These are phyloP conservation scores for Colletotrichum brevisporum DNA, from an alignment of 2,329 filamentous ascomycete genomes.

Conservation along the genomic window DNA sequence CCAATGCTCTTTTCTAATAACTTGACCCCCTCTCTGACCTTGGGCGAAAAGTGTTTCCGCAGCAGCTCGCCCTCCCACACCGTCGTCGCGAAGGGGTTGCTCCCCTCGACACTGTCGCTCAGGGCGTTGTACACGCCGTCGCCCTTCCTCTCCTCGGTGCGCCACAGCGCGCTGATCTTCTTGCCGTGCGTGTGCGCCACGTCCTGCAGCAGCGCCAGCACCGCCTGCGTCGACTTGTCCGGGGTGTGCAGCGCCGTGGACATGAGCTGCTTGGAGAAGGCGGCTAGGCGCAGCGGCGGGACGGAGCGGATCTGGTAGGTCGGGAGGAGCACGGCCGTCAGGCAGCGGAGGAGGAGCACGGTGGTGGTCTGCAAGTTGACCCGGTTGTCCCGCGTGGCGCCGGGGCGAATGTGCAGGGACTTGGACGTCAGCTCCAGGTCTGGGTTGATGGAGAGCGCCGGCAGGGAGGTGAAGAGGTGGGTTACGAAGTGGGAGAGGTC, in stretches of 20 bases:
- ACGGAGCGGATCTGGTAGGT: constrained; percentile 79
- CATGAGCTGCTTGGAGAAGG: constrained; percentile 93
- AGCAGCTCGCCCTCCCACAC: constrained; percentile 95
- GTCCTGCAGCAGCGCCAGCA: constrained; percentile 82
- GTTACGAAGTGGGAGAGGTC: constrained; percentile 97
- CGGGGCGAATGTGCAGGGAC: constrained; percentile 74
- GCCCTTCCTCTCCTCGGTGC: constrained; percentile 92
- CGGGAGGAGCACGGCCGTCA: constrained; percentile 86
- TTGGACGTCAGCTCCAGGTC: constrained; percentile 88
- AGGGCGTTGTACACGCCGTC: constrained; percentile 88
- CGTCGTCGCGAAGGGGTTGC: constrained; percentile 91
- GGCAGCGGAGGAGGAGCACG: constrained; percentile 88
- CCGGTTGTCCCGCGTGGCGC: constrained; percentile 55
- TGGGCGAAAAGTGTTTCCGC: constrained; percentile 87
- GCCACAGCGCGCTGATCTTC: constrained; percentile 90
- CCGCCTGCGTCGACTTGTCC: constrained; percentile 87
- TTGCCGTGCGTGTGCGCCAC: constrained; percentile 85
- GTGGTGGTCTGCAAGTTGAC: constrained; percentile 97
- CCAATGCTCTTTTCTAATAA: constrained; percentile 76
- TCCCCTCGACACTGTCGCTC: constrained; percentile 82
- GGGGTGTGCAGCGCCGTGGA: constrained; percentile 86
- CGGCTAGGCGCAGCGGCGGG: constrained; percentile 87
- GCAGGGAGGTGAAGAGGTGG: constrained; percentile 89
- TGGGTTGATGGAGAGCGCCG: constrained; percentile 82
- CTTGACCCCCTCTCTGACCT: constrained; percentile 82